phyloP scores from a whole-genome alignment of 495 filamentous ascomycete genomes.

The Friedmanniomyces simplex region DNA sequence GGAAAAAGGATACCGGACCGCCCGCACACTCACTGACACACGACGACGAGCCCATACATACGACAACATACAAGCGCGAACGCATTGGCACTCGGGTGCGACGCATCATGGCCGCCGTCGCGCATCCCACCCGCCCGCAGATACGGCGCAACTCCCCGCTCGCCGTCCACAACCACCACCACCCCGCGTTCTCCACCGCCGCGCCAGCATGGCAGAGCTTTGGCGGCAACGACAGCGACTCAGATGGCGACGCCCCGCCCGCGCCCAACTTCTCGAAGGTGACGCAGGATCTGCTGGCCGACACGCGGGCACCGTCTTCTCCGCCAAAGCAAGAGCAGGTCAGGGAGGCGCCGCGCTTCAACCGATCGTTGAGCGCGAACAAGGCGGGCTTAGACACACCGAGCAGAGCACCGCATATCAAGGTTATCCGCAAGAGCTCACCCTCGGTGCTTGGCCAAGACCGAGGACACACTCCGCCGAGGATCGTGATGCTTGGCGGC shows the following conservation, averaged over 20 bases:
- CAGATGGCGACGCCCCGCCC: slow-evolving; percentile 33
- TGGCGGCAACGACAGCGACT: slow-evolving; percentile 30
- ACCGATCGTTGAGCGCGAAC: slow-evolving; percentile 12
- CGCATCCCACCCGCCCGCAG: slow-evolving; percentile 17
- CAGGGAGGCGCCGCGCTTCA: slow-evolving; percentile 10
- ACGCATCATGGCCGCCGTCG: slow-evolving; percentile 21
- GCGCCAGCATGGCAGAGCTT: slow-evolving; percentile 30
- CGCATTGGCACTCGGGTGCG: slow-evolving; percentile 5
- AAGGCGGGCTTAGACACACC: slow-evolving; percentile 18
- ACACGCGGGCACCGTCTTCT: slow-evolving; percentile 22
- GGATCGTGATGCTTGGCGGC: slow-evolving; percentile 18
- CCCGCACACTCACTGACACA: slow-evolving; percentile 4
- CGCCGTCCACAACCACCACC: neutral
- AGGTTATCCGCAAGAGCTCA: slow-evolving; percentile 20
- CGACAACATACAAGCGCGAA: slow-evolving; percentile 1
- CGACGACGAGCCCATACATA: neutral
- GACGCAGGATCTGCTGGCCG: slow-evolving; percentile 32
- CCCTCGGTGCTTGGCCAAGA: slow-evolving; percentile 10
- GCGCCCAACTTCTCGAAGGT: slow-evolving; percentile 34
- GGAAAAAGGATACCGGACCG: neutral
- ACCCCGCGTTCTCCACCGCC: slow-evolving; percentile 21
- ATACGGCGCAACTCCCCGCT: slow-evolving; percentile 29
- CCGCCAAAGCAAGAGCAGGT: slow-evolving; percentile 22
- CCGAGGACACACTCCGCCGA: slow-evolving; percentile 13
- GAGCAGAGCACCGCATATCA: slow-evolving; percentile 18